Conservation (phyloP, 148 eudicot genomes). For the Cornus suecica region DNA sequence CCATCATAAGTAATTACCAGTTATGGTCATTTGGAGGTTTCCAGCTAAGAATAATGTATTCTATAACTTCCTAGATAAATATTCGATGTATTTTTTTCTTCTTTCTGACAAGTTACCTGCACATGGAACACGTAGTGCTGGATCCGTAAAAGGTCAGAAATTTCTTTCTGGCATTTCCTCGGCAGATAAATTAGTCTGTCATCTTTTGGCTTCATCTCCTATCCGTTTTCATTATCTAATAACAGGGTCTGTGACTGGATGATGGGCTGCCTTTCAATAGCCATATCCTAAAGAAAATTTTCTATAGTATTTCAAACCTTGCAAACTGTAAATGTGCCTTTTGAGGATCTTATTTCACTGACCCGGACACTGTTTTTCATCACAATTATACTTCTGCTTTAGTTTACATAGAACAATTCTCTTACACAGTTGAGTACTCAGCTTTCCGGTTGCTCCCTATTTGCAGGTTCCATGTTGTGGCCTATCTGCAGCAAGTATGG, state of each 20-base stretch:
- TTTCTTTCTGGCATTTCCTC: neutral
- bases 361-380: neutral
- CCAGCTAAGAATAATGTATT: neutral
- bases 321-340: neutral
- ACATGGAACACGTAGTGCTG: neutral
- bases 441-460: neutral
- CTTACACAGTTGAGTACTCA: neutral
- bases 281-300: neutral
- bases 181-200: neutral
- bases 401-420: neutral
- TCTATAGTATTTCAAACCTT: no score
- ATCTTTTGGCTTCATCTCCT: neutral
- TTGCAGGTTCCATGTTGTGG: slow-evolving; percentile 73
- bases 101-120: neutral
- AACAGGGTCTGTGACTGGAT: no score
- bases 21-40: neutral
- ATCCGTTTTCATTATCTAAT: neutral
- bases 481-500: slow-evolving; percentile 98
- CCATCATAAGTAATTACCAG: neutral
- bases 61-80: neutral
- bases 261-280: neutral
- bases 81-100: no score
- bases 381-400: neutral
- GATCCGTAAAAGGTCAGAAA: neutral
- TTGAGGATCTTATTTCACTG: neutral